Evolutionary conservation across 176 grass and related monocot species (phyloP).

Genomic region (Bonia amplexicaulis): DNA sequence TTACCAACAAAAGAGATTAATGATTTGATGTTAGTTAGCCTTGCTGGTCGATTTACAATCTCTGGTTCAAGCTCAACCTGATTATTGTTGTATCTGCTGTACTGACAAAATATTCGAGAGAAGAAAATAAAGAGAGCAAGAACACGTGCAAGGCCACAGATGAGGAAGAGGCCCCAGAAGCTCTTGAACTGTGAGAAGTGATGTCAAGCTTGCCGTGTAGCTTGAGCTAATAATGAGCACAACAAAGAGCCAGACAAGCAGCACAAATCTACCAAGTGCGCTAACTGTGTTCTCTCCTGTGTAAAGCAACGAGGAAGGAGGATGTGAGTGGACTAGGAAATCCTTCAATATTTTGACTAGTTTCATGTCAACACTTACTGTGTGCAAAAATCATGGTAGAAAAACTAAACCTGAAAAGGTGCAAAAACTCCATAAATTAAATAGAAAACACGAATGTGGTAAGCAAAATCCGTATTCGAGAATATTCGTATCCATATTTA

Average conservation of each 20-base stretch:
- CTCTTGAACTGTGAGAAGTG: slow-evolving; percentile 79
- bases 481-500: too few species aligned
- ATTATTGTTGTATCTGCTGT: slow-evolving; percentile 56
- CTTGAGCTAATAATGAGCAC: slow-evolving; percentile 92
- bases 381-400: slow-evolving; percentile 88
- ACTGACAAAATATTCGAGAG: slow-evolving; percentile 53
- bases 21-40: slow-evolving; percentile 66
- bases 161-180: slow-evolving; percentile 85
- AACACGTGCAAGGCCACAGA: slow-evolving; percentile 62
- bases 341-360: not conserved
- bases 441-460: not conserved
- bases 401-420: slow-evolving; percentile 87
- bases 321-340: slow-evolving; percentile 22
- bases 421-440: slow-evolving; percentile 17
- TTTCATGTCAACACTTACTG: slow-evolving; percentile 48
- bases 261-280: slow-evolving; percentile 68
- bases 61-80: slow-evolving; percentile 42
- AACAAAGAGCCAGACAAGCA: slow-evolving; percentile 83
- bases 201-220: slow-evolving; percentile 95
- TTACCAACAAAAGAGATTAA: slow-evolving; percentile 78
- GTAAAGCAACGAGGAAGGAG: slow-evolving; percentile 31
- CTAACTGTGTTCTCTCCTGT: slow-evolving; percentile 89
- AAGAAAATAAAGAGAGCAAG: slow-evolving; percentile 60
- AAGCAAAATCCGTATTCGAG: too few species aligned
- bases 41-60: slow-evolving; percentile 38